Base-by-base conservation (phyloP, 2,329 filamentous ascomycete genomes). In the Lachnellula occidentalis region DNA sequence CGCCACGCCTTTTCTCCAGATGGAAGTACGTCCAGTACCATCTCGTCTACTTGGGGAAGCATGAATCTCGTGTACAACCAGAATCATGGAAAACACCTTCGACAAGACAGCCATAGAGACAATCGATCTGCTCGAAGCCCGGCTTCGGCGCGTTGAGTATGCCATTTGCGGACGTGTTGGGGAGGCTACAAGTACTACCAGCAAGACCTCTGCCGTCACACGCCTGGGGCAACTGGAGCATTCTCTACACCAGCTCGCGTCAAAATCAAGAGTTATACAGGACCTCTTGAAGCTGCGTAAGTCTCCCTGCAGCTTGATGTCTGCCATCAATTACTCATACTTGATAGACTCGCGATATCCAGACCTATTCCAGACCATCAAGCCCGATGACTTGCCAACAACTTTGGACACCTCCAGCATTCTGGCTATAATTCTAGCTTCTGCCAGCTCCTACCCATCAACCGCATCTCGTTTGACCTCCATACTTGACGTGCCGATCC, bases 381-480 rank as follows among this genome's bases (percentile, higher is more conserved):
- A 54, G 22, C n/a, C 60, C 2, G 55, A 63, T 24, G 58, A 64
- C 5, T 5, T 64, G 21, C 66, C 66, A 2, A 67, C 64, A 2
- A 63, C 61, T 2, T 54, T 69, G 8, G 67, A 69, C 34, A 60
- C 61, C 0, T 45, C 55, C 6, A 61, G 52, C 19, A 58, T 68
- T 36, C 36, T 66, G 21, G 62, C 67, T 19, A 68, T 68, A 19
- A 52, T 70, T 8, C 61, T 69, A 34, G 62, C 68, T 36, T 68
- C 66, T 12, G 67, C 68, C 5, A 67, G 62, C 50, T 61, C 66
- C 21, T 70, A 67, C 49, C 65, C 66, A 1, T 60, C 62, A 2
- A 68, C 67, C 1, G 67, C 67, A n/a, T 69, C 67, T 21, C 61
- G 64, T 27, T 55, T 70, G 17, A 70, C 63, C 4, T 69, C 67